phyloP scores from a whole-genome alignment of 352 stramenopile species.

The Plasmopara muralis region DNA sequence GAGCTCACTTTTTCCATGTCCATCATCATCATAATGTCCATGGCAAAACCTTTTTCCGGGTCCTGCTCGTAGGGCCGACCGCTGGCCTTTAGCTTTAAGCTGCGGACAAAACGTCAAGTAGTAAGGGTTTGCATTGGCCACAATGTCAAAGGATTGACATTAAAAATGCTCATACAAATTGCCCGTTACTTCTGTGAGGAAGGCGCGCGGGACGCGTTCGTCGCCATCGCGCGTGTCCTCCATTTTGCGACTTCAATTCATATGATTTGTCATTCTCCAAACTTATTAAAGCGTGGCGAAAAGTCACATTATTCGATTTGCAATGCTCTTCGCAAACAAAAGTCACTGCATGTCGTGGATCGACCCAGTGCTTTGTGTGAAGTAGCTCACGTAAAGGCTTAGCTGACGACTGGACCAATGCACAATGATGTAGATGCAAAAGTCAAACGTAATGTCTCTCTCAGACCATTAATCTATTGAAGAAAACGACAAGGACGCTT shows the following conservation, averaged over 20 bases:
- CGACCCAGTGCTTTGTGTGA: too few relatives aligned
- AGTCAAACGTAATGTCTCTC: too few relatives aligned
- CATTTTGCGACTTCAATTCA: neutral
- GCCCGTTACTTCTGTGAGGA: slow-evolving; percentile 28
- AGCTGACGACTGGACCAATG: too few relatives aligned
- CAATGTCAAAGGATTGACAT: neutral
- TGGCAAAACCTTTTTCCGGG: slow-evolving; percentile 79
- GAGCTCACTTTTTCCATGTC: slow-evolving; percentile 72
- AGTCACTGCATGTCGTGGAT: too few relatives aligned
- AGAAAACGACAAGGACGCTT: too few relatives aligned
- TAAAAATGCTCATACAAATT: slow-evolving; percentile 15
- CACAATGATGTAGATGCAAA: too few relatives aligned
- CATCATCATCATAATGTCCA: slow-evolving; percentile 91
- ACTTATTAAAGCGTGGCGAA: too few relatives aligned
- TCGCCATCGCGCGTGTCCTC: slow-evolving; percentile 8
- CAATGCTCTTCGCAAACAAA: too few relatives aligned
- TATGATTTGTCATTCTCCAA: too few relatives aligned
- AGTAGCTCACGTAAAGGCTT: too few relatives aligned
- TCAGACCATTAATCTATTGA: too few relatives aligned
- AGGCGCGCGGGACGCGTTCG: slow-evolving; percentile 23
- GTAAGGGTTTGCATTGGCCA: neutral
- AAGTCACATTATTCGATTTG: too few relatives aligned
- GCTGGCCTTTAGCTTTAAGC: slow-evolving; percentile 10
- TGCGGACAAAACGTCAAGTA: slow-evolving; percentile 1
- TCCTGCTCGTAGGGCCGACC: slow-evolving; percentile 60